Evolutionary conservation across 495 filamentous ascomycete genomes (phyloP).

Genomic region (Aspergillus nidulans): DNA sequence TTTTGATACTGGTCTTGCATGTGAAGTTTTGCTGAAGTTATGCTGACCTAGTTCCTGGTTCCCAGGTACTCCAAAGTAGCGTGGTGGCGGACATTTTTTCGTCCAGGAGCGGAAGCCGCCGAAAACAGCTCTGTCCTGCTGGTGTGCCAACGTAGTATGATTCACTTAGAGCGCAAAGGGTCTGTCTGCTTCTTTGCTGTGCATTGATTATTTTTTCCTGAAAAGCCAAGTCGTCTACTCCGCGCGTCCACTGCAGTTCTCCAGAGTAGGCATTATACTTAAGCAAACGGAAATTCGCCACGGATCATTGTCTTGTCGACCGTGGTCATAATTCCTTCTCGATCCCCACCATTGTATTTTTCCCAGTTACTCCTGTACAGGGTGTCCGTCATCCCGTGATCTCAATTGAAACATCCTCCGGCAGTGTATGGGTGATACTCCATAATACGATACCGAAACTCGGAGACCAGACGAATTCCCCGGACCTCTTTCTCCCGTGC

Average conservation of each 20-base stretch:
- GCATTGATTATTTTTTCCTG: constrained; percentile 1
- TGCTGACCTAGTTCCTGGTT: background rate
- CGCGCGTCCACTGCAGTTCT: background rate
- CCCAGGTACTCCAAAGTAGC: background rate
- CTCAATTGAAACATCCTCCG: background rate
- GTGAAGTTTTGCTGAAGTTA: too few species aligned
- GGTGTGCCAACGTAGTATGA: background rate
- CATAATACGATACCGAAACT: constrained; percentile 19
- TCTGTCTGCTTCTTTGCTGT: too few species aligned
- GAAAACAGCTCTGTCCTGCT: constrained; percentile 15
- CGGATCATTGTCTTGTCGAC: constrained; percentile 7
- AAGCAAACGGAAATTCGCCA: constrained; percentile 28
- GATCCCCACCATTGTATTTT: constrained; percentile 31
- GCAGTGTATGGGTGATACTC: constrained; percentile 8
- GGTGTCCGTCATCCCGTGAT: constrained; percentile 5
- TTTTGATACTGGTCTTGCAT: background rate
- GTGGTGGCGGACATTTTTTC: constrained; percentile 11
- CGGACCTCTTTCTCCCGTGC: constrained; percentile 31
- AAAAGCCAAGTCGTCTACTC: background rate
- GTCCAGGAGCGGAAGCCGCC: constrained; percentile 17
- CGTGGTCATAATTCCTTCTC: background rate
- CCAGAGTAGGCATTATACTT: background rate
- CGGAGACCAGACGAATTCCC: constrained; percentile 18
- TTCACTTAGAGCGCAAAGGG: too few species aligned
- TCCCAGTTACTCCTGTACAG: constrained; percentile 9